Evolutionary conservation across 106 monocot species (phyloP).

Genomic region (Dendrobium officinale): DNA sequence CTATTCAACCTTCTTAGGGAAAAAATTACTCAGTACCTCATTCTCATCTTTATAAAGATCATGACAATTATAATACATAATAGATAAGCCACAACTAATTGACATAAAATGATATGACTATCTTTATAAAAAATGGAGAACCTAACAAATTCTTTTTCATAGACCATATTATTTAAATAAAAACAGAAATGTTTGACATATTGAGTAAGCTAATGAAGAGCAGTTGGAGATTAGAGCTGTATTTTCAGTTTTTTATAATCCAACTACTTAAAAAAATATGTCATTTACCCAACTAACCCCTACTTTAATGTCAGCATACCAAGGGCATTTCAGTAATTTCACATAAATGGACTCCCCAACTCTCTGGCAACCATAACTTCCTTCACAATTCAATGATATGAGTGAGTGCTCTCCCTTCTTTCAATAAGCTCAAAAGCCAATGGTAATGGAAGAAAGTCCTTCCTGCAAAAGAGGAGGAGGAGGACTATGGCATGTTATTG

Average conservation of each 20-base stretch:
- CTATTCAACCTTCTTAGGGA: too few relatives aligned
- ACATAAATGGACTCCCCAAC: background rate
- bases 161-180: too few relatives aligned
- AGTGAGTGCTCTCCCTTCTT: background rate
- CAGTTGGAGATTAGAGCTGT: too few relatives aligned
- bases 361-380: background rate
- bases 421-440: background rate
- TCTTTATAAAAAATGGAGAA: too few relatives aligned
- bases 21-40: too few relatives aligned
- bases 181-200: too few relatives aligned
- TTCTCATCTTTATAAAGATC: too few relatives aligned
- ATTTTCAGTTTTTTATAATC: background rate
- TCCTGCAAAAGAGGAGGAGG: background rate
- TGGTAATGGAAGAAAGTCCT: background rate
- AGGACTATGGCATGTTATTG: slow-evolving; percentile 2
- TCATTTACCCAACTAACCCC: background rate
- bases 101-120: too few relatives aligned
- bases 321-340: background rate
- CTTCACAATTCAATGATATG: background rate
- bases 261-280: background rate
- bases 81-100: too few relatives aligned
- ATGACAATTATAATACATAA: too few relatives aligned
- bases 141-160: too few relatives aligned
- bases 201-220: too few relatives aligned
- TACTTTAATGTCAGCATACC: background rate